These are phyloP conservation scores for Pugionium cornutum DNA, from an alignment of 345 rosid genomes.

Conservation along the genomic window DNA sequence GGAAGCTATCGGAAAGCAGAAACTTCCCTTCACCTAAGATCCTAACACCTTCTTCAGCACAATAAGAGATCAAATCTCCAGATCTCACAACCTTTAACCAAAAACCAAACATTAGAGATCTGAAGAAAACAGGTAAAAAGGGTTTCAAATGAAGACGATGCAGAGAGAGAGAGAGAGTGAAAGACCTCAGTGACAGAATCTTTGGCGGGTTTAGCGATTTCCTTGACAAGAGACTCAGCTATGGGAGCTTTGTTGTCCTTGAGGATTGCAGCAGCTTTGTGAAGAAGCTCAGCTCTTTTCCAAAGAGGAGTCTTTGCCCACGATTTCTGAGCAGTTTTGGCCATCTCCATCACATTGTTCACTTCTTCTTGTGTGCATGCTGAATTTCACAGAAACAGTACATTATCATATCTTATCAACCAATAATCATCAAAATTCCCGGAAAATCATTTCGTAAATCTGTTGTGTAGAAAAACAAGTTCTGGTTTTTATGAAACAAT, in stretches of 20 bases:
- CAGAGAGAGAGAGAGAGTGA: background rate
- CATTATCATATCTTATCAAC: background rate
- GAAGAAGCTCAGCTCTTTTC: slow-evolving; percentile 98
- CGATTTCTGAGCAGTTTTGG: slow-evolving; percentile 77
- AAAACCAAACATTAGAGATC: slow-evolving; percentile 16
- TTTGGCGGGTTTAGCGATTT: slow-evolving; percentile 99
- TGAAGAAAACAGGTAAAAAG: background rate
- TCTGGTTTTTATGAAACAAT: background rate
- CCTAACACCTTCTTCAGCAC: slow-evolving; percentile 96
- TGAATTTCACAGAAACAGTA: slow-evolving; percentile 37
- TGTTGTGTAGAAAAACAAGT: background rate
- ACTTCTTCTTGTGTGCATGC: slow-evolving; percentile 98
- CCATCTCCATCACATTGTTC: slow-evolving; percentile 78
- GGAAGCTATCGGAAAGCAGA: slow-evolving; percentile 93
- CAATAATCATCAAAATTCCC: background rate
- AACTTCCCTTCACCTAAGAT: slow-evolving; percentile 93
- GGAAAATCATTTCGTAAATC: background rate
- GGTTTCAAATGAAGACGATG: background rate
- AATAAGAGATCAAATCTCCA: slow-evolving; percentile 89
- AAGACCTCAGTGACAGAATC: slow-evolving; percentile 85
- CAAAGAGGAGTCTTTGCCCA: slow-evolving; percentile 99
- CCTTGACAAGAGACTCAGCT: slow-evolving; percentile 89
- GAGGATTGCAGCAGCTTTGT: slow-evolving; percentile 88
- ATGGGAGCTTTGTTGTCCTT: slow-evolving; percentile 82
- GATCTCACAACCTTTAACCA: slow-evolving; percentile 84